Base-by-base conservation (phyloP, 805 yeast species). In the Metschnikowia lochheadii region DNA sequence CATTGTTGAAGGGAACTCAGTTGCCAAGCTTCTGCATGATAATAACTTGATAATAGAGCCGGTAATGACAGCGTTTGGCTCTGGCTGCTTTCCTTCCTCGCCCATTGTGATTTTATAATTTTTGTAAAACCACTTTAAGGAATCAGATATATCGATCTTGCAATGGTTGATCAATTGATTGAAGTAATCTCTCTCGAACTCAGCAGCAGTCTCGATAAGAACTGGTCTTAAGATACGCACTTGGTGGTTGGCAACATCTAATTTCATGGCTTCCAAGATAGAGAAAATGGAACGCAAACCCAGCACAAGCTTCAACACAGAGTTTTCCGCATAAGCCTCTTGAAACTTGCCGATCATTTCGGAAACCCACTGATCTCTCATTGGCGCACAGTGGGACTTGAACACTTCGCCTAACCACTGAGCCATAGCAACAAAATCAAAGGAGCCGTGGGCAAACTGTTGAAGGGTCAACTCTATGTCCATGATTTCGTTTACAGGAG, bases 201-300 rank as follows among this genome's bases (percentile, higher is more conserved):
- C 91, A 11, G 87, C 85, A 2, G 96, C 94, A 34, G 94, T 87
- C 60, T 89, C 90, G 51, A 89, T 81, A 44, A 92, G 74, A 2
- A 86, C 85, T 2, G 96, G 96, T 61, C 97, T 78, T 48, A 90
- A 72, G 18, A 89, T 82, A 57, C 96, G 78, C 49, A 92, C 88
- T 69, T 91, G 97, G 64, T 91, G 96, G 68, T 91, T 91, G 14
- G 97, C 96, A 49, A 90, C 94, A 63, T 92, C 97, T 54, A 91
- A 75, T 66, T 91, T 92, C 96, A 91, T 90, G 10, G 96, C 92
- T 66, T 91, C 97, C 55, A 92, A 73, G 51, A 92, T 85, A 52
- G 87, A 84, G 63, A 91, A 89, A 7, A 88, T 78, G 66, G 84
- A 79, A 49, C 90, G 77, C 48, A 92, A 70, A 1, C 95, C 97